These are phyloP conservation scores for Melampsora americana DNA, from an alignment of 1,284 basidiomycete species.

Conservation along the genomic window DNA sequence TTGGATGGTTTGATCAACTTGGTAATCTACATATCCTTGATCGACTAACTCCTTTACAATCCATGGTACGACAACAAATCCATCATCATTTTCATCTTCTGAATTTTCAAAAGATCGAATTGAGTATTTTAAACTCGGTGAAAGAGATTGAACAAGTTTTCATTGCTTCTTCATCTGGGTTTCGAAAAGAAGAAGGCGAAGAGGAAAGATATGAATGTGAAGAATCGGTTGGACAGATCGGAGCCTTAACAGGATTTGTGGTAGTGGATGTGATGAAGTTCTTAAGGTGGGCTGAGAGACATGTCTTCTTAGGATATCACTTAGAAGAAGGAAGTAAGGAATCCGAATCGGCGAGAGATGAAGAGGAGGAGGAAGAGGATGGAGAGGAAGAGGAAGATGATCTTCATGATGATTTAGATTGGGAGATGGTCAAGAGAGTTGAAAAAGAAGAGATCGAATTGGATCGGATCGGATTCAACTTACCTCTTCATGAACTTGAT, in stretches of 20 bases:
- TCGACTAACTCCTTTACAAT: constrained; percentile 8
- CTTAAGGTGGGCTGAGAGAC: constrained; percentile 15
- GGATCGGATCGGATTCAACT: neutral
- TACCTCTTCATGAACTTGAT: neutral
- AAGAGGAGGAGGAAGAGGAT: neutral
- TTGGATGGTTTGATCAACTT: constrained; percentile 20
- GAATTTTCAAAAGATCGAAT: constrained; percentile 34
- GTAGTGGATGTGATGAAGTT: constrained; percentile 13
- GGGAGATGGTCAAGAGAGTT: too few species aligned
- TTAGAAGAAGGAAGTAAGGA: neutral
- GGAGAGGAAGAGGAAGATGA: neutral
- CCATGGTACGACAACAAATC: constrained; percentile 14
- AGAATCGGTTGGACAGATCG: neutral
- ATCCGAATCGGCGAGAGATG: neutral
- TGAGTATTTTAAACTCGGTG: neutral
- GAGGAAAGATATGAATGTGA: neutral
- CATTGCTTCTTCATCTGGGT: neutral
- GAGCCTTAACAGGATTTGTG: constrained; percentile 17
- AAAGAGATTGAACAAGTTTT: constrained; percentile 30
- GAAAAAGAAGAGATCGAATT: neutral
- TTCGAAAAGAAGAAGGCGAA: neutral
- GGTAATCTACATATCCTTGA: constrained; percentile 24
- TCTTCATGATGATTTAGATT: neutral
- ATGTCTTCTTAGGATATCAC: neutral
- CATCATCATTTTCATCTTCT: constrained; percentile 34